phyloP scores from a whole-genome alignment of 208 protist species.

The Acanthamoeba healyi region DNA sequence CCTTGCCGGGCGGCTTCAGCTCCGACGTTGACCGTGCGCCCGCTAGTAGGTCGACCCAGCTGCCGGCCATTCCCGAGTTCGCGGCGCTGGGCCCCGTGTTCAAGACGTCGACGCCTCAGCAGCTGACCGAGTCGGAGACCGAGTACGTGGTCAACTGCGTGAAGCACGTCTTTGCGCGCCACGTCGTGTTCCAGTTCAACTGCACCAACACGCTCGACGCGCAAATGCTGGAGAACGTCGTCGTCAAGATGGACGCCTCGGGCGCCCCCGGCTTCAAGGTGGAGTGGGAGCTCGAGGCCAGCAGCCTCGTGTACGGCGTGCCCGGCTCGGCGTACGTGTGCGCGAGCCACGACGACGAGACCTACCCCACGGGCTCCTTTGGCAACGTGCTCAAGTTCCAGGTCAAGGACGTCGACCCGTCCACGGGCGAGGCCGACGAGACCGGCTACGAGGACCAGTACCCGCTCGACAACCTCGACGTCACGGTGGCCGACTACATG shows the following conservation, averaged over 20 bases:
- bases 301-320: conserved; percentile 76
- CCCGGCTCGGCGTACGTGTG: conserved; percentile 77
- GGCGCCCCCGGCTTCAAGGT: background rate
- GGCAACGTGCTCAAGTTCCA: conserved; percentile 86
- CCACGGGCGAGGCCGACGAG: conserved; percentile 79
- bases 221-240: conserved; percentile 93
- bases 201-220: conserved; percentile 96
- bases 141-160: conserved; percentile 98
- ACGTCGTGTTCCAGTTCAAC: conserved; percentile 97
- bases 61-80: conserved; percentile 88
- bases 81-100: conserved; percentile 85
- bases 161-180: conserved; percentile 94
- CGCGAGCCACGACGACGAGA: conserved; percentile 57
- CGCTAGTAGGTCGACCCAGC: background rate
- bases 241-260: conserved; percentile 87
- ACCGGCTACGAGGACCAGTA: conserved; percentile 89
- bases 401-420: conserved; percentile 87
- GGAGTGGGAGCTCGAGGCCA: conserved; percentile 79
- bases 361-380: conserved; percentile 78
- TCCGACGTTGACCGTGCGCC: background rate
- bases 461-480: conserved; percentile 84
- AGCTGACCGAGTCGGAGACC: conserved; percentile 96
- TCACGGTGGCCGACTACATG: conserved; percentile 86
- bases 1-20: background rate
- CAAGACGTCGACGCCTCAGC: conserved; percentile 89